phyloP scores from a whole-genome alignment of 2,329 filamentous ascomycete species.

The Claviceps quebecensis region DNA sequence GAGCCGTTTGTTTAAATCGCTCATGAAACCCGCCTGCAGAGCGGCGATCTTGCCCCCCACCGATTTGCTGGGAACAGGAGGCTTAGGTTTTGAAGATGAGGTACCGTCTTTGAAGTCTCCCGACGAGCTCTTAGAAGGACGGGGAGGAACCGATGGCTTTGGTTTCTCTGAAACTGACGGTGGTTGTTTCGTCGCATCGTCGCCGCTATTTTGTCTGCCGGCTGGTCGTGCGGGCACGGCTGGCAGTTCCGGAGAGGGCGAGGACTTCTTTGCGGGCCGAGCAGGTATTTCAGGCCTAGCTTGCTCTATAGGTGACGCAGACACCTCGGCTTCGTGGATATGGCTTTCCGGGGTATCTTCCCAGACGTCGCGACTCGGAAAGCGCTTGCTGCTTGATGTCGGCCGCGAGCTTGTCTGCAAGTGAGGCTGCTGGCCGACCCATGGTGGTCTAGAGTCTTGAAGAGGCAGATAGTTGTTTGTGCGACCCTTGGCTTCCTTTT shows the following conservation, averaged over 20 bases:
- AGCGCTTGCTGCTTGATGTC: constrained; percentile 49
- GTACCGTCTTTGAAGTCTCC: constrained; percentile 24
- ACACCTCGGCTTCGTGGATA: constrained; percentile 62
- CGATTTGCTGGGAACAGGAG: constrained; percentile 61
- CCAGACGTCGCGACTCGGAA: constrained; percentile 89
- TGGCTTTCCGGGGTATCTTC: constrained; percentile 82
- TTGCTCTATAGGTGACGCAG: constrained; percentile 17
- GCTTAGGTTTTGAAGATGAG: constrained; percentile 56
- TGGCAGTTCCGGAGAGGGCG: constrained; percentile 26
- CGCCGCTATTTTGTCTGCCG: constrained; percentile 27
- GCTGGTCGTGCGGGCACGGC: constrained; percentile 39
- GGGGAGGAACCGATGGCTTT: constrained; percentile 47
- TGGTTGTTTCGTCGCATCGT: constrained; percentile 22
- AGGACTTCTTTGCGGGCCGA: constrained; percentile 24
- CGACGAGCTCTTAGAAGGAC: constrained; percentile 40
- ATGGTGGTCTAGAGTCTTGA: constrained; percentile 24
- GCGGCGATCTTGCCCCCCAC: constrained; percentile 78
- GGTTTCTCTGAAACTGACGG: constrained; percentile 36
- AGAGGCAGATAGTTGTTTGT: constrained; percentile 16
- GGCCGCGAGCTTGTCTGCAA: constrained; percentile 33
- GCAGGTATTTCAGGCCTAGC: constrained; percentile 16
- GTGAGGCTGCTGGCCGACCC: constrained; percentile 33
- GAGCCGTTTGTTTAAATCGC: constrained; percentile 79
- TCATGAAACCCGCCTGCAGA: constrained; percentile 83
- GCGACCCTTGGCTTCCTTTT: constrained; percentile 30